phyloP scores from a whole-genome alignment of 371 early-diverging fungal genomes.

The Mucor mucedo region DNA sequence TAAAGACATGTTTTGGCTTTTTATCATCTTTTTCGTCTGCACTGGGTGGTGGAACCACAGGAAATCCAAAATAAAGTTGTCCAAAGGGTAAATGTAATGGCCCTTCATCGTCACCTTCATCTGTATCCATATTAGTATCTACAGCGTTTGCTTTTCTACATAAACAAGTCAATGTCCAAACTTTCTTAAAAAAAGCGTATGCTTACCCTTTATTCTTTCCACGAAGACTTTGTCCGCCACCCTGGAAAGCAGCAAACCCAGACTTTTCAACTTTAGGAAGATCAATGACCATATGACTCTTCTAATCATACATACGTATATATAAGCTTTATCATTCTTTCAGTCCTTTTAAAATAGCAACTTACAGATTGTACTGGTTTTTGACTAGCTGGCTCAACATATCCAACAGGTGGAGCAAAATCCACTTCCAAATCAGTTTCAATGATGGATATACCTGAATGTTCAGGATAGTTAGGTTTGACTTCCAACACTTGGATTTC shows the following conservation, averaged over 20 bases:
- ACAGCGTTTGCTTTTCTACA: conserved; percentile 7
- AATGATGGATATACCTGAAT: conserved; percentile 90
- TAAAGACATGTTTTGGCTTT: conserved; percentile 23
- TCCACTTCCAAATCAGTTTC: conserved; percentile 99
- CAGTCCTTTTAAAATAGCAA: not conserved
- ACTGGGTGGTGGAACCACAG: conserved; percentile 53
- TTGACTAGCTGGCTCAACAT: conserved; percentile 81
- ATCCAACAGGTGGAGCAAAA: conserved; percentile 98
- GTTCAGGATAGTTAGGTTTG: conserved; percentile 71
- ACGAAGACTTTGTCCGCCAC: conserved; percentile 46
- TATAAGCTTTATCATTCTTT: not conserved
- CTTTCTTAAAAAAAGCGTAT: not conserved
- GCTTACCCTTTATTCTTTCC: conserved; percentile 48
- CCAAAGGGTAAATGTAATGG: conserved; percentile 89
- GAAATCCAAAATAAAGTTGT: conserved; percentile 89
- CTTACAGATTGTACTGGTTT: conserved; percentile 42
- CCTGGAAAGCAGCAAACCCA: conserved; percentile 45
- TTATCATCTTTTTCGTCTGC: conserved; percentile 24
- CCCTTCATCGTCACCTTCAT: conserved; percentile 60
- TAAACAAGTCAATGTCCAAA: not conserved
- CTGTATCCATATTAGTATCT: conserved; percentile 27
- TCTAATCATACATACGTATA: conserved; percentile 32
- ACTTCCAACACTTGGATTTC: conserved; percentile 94
- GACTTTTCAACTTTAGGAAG: conserved; percentile 47
- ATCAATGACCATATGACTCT: conserved; percentile 57